Percentiles rank a stretch among this genome's conserved stretches.
Conservation (phyloP, 2,329 filamentous ascomycete species). For the Thielaviopsis musarum region DNA sequence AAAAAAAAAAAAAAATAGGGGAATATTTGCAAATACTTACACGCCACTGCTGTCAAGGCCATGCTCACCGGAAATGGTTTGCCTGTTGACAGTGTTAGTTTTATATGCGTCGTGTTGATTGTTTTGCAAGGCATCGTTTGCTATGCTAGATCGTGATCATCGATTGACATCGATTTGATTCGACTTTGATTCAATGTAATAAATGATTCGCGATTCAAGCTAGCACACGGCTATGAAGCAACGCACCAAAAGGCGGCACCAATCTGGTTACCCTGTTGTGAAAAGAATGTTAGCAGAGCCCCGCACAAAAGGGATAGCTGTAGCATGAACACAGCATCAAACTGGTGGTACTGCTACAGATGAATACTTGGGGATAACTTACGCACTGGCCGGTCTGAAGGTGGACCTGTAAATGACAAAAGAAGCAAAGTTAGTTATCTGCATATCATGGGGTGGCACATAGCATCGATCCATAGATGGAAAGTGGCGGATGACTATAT, state of each 20-base stretch:
- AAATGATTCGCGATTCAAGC: neutral
- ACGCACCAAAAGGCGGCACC: constrained; percentile 97
- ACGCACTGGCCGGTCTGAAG: constrained; percentile 99
- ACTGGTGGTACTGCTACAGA: neutral
- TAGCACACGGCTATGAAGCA: constrained; percentile 1
- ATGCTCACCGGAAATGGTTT: constrained; percentile 78
- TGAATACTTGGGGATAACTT: constrained; percentile 22
- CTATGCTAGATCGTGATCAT: neutral
- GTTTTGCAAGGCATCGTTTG: neutral
- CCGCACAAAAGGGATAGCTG: constrained; percentile 9
- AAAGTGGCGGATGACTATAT: neutral
- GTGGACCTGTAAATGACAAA: constrained; percentile 65
- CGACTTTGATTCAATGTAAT: constrained; percentile 9
- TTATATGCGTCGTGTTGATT: neutral
- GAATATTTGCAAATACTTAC: constrained; percentile 36
- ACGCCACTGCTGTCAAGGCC: constrained; percentile 95
- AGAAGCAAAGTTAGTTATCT: constrained; percentile 10
- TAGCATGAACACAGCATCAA: neutral
- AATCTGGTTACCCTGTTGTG: constrained; percentile 90
- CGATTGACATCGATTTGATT: neutral
- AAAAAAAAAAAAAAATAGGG: neutral
- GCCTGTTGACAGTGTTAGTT: constrained; percentile 29
- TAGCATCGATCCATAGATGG: neutral
- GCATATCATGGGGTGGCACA: constrained; percentile 6
- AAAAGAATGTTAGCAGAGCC: constrained; percentile 22